Evolutionary conservation across 768 basidiomycete species (phyloP), one percentile per base, ranked within the genome.

Genomic region (Boletus sensibilis): DNA sequence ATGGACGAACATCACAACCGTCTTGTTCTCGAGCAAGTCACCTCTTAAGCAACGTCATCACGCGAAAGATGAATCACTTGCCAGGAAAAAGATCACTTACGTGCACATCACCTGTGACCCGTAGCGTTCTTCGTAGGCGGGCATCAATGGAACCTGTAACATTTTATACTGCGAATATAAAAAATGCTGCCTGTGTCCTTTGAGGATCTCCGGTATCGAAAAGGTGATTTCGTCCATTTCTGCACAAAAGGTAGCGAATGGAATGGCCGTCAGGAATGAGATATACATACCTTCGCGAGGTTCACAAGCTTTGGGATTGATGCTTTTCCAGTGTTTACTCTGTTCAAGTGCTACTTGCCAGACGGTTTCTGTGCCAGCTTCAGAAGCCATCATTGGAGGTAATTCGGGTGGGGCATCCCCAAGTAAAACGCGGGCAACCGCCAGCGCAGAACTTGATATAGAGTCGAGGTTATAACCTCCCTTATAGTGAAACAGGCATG

Each of bases 391-490:
- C 73, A 93, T 74, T 1, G 90, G 81, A 0, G 82, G 80, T 8
- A 98, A 73, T 56, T 85, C 81, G 1, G 87, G 87, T 0, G 95
- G 93, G 2, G 89, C 79, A 60, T 94, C 90, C 4, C 97, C 97
- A 9, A 98, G 81, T n/a, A 98, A 74, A n/a, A 93, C 81, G 56
- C 82, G 79, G 7, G 90, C 84, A 31, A 98, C 96, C 2, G 94
- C 95, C 35, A 94, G 71, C 0, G 94, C 90, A 21, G 94, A 98
- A 16, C 77, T 78, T 20, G 94, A 89, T 61, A 95, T 92, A 2
- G 97, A 88, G 16, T 91, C 82, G 27, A 98, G 80, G 64, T 94
- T 94, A 73, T 99, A 99, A 2, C 97, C 97, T 11, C 97, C 97
- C 95, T 98, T 59, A 12, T 20, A 25, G 10, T 21, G 41, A 37